Evolutionary conservation across 306 rosid species (phyloP), one percentile per base, ranked within the genome.

Genomic region (Phaseolus lunatus): DNA sequence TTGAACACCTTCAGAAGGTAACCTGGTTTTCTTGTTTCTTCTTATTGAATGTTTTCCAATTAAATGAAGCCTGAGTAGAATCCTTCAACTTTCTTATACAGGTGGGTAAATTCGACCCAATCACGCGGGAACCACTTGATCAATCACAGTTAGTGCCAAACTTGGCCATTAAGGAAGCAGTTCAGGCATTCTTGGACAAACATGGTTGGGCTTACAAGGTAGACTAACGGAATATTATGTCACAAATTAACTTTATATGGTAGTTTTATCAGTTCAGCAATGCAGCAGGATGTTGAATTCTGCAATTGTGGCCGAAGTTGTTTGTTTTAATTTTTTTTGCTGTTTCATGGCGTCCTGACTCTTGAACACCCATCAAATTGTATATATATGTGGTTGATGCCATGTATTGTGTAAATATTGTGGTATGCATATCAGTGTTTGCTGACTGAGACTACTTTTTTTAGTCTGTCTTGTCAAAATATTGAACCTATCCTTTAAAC

Each of bases 151-250:
- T 92, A 41, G 79, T 89, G 18, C 80, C 99, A 4, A 96, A 96
- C 86, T 78, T 83, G 56, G 86, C 86, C 73, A 83, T 92, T 79
- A 96, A 91, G 86, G 97, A 92, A 85, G 99, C 99, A 2, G 96
- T 96, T 22, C 81, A 82, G 54, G 88, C 92, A 56, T 96, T 88
- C 84, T 81, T 96, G 72, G 87, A 86, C 4, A 80, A 81, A 52
- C 96, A 96, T 41, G 94, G 99, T 23, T 96, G 99, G 99, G 99
- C 99, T 18, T 96, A 92, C 76, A 82, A 78, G 85, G 61, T 80
- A 19, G 88, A 86, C 26, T 92, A 77, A 88, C 43, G 18, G n/a
- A 71, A 47, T 29, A 53, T 44, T 77, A 27, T 61, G 83, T 44
- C 19, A 13, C 10, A 72, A 50, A 71, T 70, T 52, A 54, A 31